Percentiles rank a stretch among this genome's conserved stretches.
Evolutionary conservation across 345 rosid species (phyloP).

Genomic region (rapeseed (Brassica napus)): Da-Ae NC_063442.1:25313501-25314000

Average conservation of each 20-base stretch:
- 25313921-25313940: slow-evolving; percentile 13
- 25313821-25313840: background rate
- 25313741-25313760: background rate
- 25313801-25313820: slow-evolving; percentile 8
- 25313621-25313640: background rate
- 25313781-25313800: slow-evolving; percentile 1
- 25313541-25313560: too few relatives aligned
- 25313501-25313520: background rate
- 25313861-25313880: slow-evolving; percentile 1
- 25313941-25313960: slow-evolving; percentile 19
- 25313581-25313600: too few relatives aligned
- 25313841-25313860: slow-evolving; percentile 9
- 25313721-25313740: background rate
- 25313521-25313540: slow-evolving; percentile 8
- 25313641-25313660: background rate
- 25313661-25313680: background rate
- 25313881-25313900: slow-evolving; percentile 16
- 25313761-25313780: background rate
- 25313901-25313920: slow-evolving; percentile 5
- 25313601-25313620: background rate
- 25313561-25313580: too few relatives aligned
- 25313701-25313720: background rate
- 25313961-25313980: slow-evolving; percentile 8
- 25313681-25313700: background rate
- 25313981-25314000: background rate